Evolutionary conservation across 768 basidiomycete genomes (phyloP).

Genomic region (Podaxis sp.): DNA sequence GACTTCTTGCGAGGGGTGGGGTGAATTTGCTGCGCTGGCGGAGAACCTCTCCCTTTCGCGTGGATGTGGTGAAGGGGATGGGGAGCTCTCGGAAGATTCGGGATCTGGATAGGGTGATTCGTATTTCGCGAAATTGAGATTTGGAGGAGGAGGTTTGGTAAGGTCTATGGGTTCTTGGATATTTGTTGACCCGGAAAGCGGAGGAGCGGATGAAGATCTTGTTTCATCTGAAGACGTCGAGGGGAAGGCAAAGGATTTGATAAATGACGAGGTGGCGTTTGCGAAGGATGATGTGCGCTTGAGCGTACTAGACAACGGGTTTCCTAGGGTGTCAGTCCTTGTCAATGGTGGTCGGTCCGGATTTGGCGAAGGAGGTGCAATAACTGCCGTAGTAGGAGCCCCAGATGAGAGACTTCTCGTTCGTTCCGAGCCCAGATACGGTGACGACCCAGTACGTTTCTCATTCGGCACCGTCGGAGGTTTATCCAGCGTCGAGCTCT

Average conservation of each 20-base stretch:
- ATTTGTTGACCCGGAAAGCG: conserved; percentile 16
- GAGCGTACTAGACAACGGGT: conserved; percentile 58
- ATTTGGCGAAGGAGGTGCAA: conserved; percentile 31
- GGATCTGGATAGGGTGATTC: conserved; percentile 65
- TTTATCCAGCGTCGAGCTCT: conserved; percentile 56
- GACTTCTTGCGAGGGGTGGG: not conserved
- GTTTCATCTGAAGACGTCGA: conserved; percentile 48
- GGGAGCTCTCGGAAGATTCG: conserved; percentile 26
- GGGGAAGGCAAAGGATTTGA: conserved; percentile 71
- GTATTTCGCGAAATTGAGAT: conserved; percentile 73
- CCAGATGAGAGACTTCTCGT: not conserved
- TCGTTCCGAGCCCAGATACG: conserved; percentile 29
- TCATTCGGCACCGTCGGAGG: conserved; percentile 43
- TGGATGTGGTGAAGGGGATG: conserved; percentile 14
- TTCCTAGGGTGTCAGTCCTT: conserved; percentile 61
- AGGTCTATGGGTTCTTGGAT: conserved; percentile 30
- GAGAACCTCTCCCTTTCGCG: conserved; percentile 8
- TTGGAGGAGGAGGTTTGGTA: conserved; percentile 76
- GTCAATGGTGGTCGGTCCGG: conserved; percentile 43
- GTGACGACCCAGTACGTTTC: conserved; percentile 29
- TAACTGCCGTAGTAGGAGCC: not conserved
- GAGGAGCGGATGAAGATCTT: conserved; percentile 28
- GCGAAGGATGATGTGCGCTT: conserved; percentile 80
- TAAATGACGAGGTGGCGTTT: conserved; percentile 64
- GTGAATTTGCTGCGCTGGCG: conserved; percentile 26